These are phyloP conservation scores for Heterobasidion parviporum DNA, from an alignment of 1,284 basidiomycete species.

Conservation along the genomic window DNA sequence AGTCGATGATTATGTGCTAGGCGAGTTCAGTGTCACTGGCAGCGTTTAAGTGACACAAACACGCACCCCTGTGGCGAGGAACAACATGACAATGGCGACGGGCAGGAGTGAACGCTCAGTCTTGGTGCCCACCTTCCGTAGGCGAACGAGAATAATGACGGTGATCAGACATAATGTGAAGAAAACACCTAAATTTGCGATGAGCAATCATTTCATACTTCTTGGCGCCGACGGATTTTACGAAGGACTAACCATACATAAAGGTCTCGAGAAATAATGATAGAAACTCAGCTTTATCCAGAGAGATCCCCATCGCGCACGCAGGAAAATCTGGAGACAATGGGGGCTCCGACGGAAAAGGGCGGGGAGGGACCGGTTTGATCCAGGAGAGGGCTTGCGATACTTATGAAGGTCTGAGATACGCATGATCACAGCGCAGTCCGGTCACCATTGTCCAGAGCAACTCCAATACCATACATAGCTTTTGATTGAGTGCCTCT, in stretches of 20 bases:
- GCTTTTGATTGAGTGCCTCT: no score
- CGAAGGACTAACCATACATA: not conserved
- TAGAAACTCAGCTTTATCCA: not conserved
- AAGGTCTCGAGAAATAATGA: not conserved
- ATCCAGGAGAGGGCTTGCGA: no score
- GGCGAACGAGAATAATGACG: not conserved
- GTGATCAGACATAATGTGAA: not conserved
- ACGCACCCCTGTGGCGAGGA: not conserved
- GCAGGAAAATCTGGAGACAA: not conserved
- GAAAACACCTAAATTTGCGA: not conserved
- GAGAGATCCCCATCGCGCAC: not conserved
- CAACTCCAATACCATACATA: no score
- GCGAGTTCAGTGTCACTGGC: not conserved
- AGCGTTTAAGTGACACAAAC: not conserved
- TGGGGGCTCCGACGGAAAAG: no score
- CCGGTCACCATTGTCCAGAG: no score
- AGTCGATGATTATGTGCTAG: not conserved
- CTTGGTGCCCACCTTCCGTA: not conserved
- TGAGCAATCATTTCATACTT: not conserved
- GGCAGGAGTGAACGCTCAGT: not conserved
- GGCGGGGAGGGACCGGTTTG: no score
- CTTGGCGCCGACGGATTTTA: not conserved
- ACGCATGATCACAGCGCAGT: not conserved
- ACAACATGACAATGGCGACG: not conserved
- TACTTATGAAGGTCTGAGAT: not conserved